Percentiles rank a stretch among this genome's conserved stretches.
Conservation (phyloP, 2,329 filamentous ascomycete species). For the Epicoccum nigrum region DNA sequence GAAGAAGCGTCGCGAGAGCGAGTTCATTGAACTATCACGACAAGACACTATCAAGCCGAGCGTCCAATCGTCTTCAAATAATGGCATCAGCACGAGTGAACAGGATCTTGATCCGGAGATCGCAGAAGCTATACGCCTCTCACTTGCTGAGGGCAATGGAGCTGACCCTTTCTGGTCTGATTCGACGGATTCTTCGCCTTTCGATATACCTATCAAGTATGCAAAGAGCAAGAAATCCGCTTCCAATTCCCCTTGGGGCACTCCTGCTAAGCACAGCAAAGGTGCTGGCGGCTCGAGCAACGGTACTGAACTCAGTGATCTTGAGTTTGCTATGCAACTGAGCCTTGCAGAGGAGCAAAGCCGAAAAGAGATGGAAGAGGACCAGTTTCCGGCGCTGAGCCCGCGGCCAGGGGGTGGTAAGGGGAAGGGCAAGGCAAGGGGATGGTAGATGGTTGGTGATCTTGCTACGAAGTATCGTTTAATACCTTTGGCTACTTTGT, state of each 20-base stretch:
- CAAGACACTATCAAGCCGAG: constrained; percentile 15
- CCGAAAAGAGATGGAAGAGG: constrained; percentile 42
- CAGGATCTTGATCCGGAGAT: constrained; percentile 63
- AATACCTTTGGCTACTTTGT: not conserved
- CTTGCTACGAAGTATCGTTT: not conserved
- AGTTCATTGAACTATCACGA: constrained; percentile 36
- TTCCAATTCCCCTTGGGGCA: constrained; percentile 26
- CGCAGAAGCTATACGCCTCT: constrained; percentile 66
- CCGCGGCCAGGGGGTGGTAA: constrained; percentile 27
- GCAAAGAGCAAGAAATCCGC: constrained; percentile 47
- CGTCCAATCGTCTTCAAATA: constrained; percentile 37
- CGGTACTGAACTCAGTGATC: constrained; percentile 58
- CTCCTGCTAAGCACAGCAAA: constrained; percentile 36
- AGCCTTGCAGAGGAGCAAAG: constrained; percentile 66
- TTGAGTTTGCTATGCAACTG: constrained; percentile 67
- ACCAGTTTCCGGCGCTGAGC: constrained; percentile 39
- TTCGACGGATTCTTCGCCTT: constrained; percentile 26
- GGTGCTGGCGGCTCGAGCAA: constrained; percentile 46
- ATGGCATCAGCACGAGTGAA: constrained; percentile 37
- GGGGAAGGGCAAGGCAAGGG: constrained; percentile 39
- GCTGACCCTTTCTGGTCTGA: constrained; percentile 14
- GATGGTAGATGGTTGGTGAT: constrained; percentile 16
- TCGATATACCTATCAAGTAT: constrained; percentile 55
- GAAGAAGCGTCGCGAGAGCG: constrained; percentile 52
- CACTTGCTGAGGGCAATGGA: constrained; percentile 40